phyloP scores from a whole-genome alignment of 345 rosid genomes.

The Rhodamnia rubescens region DNA sequence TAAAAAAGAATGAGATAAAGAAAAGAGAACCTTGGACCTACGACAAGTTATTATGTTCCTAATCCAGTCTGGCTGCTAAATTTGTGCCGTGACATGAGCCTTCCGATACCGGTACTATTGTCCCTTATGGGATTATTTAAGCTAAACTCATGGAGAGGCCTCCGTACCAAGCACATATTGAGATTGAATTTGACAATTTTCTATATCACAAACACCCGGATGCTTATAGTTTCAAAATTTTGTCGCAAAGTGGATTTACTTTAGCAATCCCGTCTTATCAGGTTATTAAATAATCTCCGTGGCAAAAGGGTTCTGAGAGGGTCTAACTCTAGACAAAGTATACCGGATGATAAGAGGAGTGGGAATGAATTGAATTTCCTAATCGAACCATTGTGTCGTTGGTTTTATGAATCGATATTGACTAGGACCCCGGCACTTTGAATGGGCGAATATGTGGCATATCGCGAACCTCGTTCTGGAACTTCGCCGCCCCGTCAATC shows the following conservation, averaged over 20 bases:
- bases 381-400: neutral
- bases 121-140: neutral
- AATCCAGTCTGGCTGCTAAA: neutral
- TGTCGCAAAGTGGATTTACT: neutral
- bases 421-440: neutral
- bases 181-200: neutral
- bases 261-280: neutral
- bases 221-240: neutral
- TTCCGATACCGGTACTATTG: neutral
- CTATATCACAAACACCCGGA: neutral
- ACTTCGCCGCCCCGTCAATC: neutral
- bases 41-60: neutral
- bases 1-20: neutral
- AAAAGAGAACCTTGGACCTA: neutral
- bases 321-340: neutral
- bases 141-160: neutral
- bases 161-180: neutral
- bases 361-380: neutral
- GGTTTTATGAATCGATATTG: neutral
- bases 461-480: neutral
- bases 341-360: neutral
- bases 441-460: neutral
- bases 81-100: neutral
- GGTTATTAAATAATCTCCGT: neutral
- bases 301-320: neutral